Evolutionary conservation across 164 flowering plant species (phyloP).

Genomic region (Brasenia schreberi): DNA sequence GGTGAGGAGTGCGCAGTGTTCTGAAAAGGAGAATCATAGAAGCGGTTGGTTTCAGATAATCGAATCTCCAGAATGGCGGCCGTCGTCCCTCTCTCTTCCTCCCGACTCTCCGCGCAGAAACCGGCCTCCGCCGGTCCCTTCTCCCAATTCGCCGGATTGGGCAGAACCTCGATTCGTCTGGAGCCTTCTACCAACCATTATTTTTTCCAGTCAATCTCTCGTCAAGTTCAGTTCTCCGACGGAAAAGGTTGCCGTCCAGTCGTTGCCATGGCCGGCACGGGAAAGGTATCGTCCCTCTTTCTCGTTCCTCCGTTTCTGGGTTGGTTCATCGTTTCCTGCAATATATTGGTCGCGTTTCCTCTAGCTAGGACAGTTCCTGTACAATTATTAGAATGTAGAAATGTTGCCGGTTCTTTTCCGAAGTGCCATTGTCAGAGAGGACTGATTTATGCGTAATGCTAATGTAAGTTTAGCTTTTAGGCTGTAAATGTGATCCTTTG

Average conservation of each 20-base stretch:
- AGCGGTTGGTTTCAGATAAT: neutral
- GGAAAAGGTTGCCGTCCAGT: conserved; percentile 25
- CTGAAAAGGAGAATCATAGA: neutral
- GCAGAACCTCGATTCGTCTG: neutral
- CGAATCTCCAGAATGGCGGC: neutral
- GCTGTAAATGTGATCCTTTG: too few species aligned
- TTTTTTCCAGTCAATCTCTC: conserved; percentile 20
- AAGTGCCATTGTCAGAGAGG: neutral
- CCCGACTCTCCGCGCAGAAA: neutral
- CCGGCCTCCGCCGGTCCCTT: neutral
- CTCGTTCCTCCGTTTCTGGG: neutral
- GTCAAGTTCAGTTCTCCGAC: conserved; percentile 33
- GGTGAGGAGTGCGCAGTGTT: neutral
- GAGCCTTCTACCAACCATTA: neutral
- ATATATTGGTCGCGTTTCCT: neutral
- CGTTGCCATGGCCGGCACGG: conserved; percentile 81
- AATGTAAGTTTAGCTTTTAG: neutral
- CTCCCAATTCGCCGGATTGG: neutral
- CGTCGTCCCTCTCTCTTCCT: neutral
- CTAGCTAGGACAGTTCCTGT: too few species aligned
- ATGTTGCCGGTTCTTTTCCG: neutral
- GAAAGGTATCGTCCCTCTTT: conserved; percentile 34
- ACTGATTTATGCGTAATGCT: neutral
- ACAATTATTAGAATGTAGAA: too few species aligned
- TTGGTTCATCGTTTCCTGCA: neutral